Evolutionary conservation across 441 rosid genomes (phyloP), one percentile per base, ranked within the genome.

Genomic region (Breynia disticha): DNA sequence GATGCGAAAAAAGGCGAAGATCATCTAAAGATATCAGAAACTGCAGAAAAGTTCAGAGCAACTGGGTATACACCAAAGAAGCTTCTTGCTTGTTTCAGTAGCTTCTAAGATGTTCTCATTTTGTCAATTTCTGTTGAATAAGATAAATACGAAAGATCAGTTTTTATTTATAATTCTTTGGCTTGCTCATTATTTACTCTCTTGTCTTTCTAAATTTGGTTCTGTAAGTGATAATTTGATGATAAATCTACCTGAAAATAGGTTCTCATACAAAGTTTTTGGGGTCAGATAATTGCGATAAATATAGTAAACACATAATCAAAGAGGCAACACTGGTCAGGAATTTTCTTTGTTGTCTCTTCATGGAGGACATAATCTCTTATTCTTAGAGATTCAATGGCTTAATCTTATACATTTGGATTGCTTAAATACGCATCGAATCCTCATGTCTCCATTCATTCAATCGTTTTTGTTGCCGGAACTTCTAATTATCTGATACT

Each of bases 41-140:
- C 66, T 2, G 79, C 80, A 28, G 60, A 48, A 0, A 81, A 61
- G 50, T 81, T 52, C 67, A 71, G 73, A 4, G 64, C 77, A n/a
- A 50, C 57, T 19, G 79, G 87, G 3, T 43, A 55, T 47, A 42
- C 41, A 35, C 79, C 83, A 17, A 75, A 52, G 70, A 75, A 72
- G 17, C 64, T 54, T 44, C 64, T 76, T 19, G 60, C 67, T 46
- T 82, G 86, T 62, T 74, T 74, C 56, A 19, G 68, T 14, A 28
- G 50, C 14, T 49, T 39, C 55, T 72, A 44, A 60, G 8, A 5
- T 51, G 60, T 10, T 51, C 3, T 18, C 32, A 24, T 24, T 24
- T 24, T 24, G 53, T 38, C 19, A 60, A 28, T 28, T 11, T 21
- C 48, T 18, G n/a, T 28, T 13, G 3, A 16, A 49, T n/a, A 1